Base-by-base conservation (phyloP, 2,329 filamentous ascomycete genomes). In the Lasiodiplodia hormozganensis region DNA sequence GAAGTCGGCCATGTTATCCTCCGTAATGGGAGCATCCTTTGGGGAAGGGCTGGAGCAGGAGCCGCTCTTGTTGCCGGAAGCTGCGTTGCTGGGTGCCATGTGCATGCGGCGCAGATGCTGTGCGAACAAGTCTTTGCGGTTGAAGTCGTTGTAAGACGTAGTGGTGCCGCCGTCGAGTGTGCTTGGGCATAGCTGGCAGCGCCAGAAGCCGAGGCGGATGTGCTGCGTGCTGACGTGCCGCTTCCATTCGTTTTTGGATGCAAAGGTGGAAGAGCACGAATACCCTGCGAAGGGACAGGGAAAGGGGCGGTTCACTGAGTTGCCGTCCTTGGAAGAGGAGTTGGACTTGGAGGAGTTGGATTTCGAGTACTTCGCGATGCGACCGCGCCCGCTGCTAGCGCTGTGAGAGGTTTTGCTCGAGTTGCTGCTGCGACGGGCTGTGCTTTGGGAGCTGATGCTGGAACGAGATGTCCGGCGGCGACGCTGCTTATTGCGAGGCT, bases 241-340 rank as follows among this genome's bases (percentile, higher is more conserved):
- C 79, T 97, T 97, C 95, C 95, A 97, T 78, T 97, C 94, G 76
- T 97, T 97, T 82, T 97, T 97, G 72, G 86, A 90, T 3, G 87
- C 85, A 75, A 97, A 97, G 0, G 85, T 89, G 2, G 89, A 87
- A 0, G 70, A 72, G 80, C 95, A 98, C 40, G 91, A 92, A 68
- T 94, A 96, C 67, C 88, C 89, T 36, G 87, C 83, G 77, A 97
- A 94, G 68, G 93, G 89, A 78, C 95, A 98, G 28, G 85, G 84
- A 75, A 95, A 96, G 0, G 88, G 85, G 0, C 87, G 85, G 18
- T 64, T 54, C n/a, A 16, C n/a, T 8, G 74, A 70, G 18, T 70
- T 66, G 6, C 69, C 69, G 43, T 51, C 40, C 49, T 70, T 69
- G 28, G 43, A 62, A 34, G 31, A 21, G 8, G 43, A 47, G 8